These are phyloP conservation scores for Quercus glauca DNA, from an alignment of 306 rosid genomes.

Conservation along the genomic window DNA sequence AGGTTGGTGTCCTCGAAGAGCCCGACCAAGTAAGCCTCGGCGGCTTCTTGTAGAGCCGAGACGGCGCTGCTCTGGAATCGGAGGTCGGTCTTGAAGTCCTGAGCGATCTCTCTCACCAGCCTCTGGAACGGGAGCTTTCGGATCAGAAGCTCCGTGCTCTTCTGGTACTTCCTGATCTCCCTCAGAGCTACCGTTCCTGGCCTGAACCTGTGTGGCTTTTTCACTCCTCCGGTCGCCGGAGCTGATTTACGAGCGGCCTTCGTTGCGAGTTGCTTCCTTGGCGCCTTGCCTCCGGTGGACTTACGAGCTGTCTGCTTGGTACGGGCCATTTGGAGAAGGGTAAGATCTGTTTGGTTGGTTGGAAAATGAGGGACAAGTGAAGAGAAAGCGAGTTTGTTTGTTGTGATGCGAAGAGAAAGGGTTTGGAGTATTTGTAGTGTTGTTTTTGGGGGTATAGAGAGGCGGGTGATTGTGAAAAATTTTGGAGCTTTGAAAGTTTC, in stretches of 20 bases:
- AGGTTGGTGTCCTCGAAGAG: constrained; percentile 36
- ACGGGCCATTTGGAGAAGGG: constrained; percentile 11
- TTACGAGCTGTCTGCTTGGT: constrained; percentile 37
- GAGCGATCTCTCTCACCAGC: constrained; percentile 32
- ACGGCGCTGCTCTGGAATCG: constrained; percentile 34
- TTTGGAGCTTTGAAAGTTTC: neutral
- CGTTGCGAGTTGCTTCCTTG: constrained; percentile 32
- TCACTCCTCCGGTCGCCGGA: constrained; percentile 34
- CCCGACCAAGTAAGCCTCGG: constrained; percentile 33
- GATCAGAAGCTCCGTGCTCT: constrained; percentile 33
- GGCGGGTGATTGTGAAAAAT: neutral
- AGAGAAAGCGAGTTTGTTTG: too few relatives aligned
- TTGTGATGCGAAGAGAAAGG: too few relatives aligned
- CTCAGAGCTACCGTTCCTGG: constrained; percentile 38
- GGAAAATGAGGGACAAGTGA: neutral
- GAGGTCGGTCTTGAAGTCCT: constrained; percentile 35
- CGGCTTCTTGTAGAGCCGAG: constrained; percentile 32
- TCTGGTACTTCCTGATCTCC: constrained; percentile 34
- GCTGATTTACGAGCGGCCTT: constrained; percentile 33
- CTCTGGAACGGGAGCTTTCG: constrained; percentile 36
- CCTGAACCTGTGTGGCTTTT: constrained; percentile 35
- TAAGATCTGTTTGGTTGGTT: neutral
- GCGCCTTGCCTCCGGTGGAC: constrained; percentile 37
- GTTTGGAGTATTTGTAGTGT: too few relatives aligned
- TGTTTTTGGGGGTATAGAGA: neutral